Evolutionary conservation across 2,329 filamentous ascomycete species (phyloP), one percentile per base, ranked within the genome.

Genomic region (Talaromyces sp.): DNA sequence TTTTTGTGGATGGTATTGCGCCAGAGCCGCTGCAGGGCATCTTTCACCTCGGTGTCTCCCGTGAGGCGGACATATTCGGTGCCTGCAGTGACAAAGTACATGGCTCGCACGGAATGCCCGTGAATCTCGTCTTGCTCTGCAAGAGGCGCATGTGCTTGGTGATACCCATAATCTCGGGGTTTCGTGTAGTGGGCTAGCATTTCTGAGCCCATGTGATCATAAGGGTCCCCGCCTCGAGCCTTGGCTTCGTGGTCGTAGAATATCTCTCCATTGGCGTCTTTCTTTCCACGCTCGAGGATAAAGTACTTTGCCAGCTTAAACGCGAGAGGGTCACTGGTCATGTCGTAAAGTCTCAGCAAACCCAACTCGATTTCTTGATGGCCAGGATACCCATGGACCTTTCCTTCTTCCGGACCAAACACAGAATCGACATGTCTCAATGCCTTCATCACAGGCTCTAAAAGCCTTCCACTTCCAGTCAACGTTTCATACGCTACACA

Each of bases 1-100:
- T 87, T 88, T 61, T 79, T 79, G 47, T 83, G 76, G 0, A 85
- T 79, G 83, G 87, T 87, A 64, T 87, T 86, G 34, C 79, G 69
- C 85, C 85, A 88, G 4, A 87, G 72, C 7, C 79, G 73, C 28
- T 75, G 68, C 0, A 87, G 66, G 1, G 83, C 75, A 0, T 69
- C 67, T 31, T 73, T 63, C 66, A 78, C 79, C 28, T 72, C 59
- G 16, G 68, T 67, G 53, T 70, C 61, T 16, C 65, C 62, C 5
- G 69, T 62, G 4, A 82, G 69, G 30, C 76, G 78, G 0, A 83
- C 68, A 4, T 87, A 70, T 67, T 88, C 85, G 0, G 86, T 82
- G 0, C 82, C 82, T 0, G 81, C 84, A 3, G 83, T 86, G 6
- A 86, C 76, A 1, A 88, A 78, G 67, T 88, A 88, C 78, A 86